phyloP scores from a whole-genome alignment of 2,329 filamentous ascomycete genomes.

The Neofusicoccum sp. region DNA sequence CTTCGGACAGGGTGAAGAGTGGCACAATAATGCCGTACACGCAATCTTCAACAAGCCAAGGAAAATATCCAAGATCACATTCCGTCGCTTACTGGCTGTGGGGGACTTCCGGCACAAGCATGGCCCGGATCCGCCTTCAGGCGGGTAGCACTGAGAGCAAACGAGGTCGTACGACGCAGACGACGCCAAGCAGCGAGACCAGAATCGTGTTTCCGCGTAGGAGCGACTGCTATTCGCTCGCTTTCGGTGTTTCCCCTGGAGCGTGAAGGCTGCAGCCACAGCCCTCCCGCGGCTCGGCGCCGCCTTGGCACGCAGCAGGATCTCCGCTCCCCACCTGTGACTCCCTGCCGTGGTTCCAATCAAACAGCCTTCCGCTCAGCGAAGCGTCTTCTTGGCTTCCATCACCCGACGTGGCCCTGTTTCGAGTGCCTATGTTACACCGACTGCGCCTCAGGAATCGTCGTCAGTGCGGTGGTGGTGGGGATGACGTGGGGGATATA shows the following conservation, averaged over 20 bases:
- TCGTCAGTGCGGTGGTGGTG: slow-evolving; percentile 15
- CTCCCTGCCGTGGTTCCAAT: slow-evolving; percentile 16
- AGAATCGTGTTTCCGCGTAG: neutral
- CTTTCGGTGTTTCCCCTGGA: slow-evolving; percentile 2
- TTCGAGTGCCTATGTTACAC: slow-evolving; percentile 1
- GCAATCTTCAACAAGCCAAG: too few species aligned
- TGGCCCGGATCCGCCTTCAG: neutral
- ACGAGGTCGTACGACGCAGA: slow-evolving; percentile 5
- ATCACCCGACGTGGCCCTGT: neutral
- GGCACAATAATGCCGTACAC: too few species aligned
- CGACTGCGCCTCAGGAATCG: slow-evolving; percentile 14
- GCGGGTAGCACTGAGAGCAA: neutral
- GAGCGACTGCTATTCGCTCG: neutral
- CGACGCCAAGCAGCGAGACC: neutral
- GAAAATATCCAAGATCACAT: too few species aligned
- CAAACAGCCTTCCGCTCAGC: neutral
- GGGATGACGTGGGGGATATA: slow-evolving; percentile 5
- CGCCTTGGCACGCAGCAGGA: slow-evolving; percentile 1
- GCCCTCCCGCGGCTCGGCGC: slow-evolving; percentile 12
- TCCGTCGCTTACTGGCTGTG: neutral
- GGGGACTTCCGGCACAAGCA: neutral
- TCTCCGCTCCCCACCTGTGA: neutral
- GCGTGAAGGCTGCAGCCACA: slow-evolving; percentile 3
- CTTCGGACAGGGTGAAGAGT: too few species aligned
- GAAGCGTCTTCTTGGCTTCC: slow-evolving; percentile 8